Base-by-base conservation (phyloP, 495 filamentous ascomycete species). In the Aspergillus egyptiacus region DNA sequence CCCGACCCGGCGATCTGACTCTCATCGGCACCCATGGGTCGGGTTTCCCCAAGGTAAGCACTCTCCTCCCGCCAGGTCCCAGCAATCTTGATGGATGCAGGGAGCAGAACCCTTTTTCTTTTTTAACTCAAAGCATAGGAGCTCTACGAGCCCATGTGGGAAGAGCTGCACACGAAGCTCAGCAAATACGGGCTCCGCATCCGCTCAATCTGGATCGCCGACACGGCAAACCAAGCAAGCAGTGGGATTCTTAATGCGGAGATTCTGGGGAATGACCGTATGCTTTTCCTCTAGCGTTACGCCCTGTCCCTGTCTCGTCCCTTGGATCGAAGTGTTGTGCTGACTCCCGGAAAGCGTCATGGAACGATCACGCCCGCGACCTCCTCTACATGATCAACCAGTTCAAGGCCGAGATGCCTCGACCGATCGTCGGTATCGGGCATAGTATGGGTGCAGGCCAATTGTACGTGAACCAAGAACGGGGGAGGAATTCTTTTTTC, bases 61-160 rank as follows among this genome's bases (percentile, higher is more conserved):
- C n/a, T 3, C 17, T 2, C 1, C 3, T 32, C 3, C 17, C 25
- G 7, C 7, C 24, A n/a, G n/a, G n/a, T n/a, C n/a, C n/a, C n/a
- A n/a, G n/a, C n/a, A n/a, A n/a, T n/a, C n/a, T n/a, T n/a, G n/a
- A n/a, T n/a, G n/a, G n/a, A n/a, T n/a, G n/a, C n/a, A n/a, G n/a
- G n/a, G n/a, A n/a, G n/a, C n/a, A n/a, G n/a, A n/a, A n/a, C n/a
- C n/a, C n/a, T 6, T 37, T 10, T 11, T 5, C 17, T 30, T 30
- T 30, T 30, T 33, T 11, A 33, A 33, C 9, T 13, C n/a, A n/a
- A 44, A 19, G 0, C 11, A 37, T 45, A 84, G 77, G 86, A 83
- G 64, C 66, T 87, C 6, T 91, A 89, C 62, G 86, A 90, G 58
- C 83, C 85, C 1, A 66, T 89, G 5, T 90, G 82, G 77, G 81